Evolutionary conservation across 495 filamentous ascomycete genomes (phyloP).

Genomic region (Penicillium goetzii): DNA sequence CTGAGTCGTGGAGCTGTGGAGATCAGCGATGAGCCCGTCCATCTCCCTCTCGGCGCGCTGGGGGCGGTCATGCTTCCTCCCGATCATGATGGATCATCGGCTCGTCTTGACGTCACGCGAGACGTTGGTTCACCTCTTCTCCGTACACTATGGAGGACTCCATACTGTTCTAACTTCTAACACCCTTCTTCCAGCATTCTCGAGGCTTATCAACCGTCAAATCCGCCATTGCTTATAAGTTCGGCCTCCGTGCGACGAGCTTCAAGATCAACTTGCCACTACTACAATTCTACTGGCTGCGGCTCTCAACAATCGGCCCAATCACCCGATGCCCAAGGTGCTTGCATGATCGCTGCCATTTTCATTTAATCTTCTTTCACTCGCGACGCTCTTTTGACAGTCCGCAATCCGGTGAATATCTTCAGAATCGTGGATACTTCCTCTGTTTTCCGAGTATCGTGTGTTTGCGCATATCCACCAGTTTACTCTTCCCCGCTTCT

Average conservation of each 20-base stretch:
- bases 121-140: background rate
- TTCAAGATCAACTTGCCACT: slow-evolving; percentile 9
- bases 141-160: background rate
- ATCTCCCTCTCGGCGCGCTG: background rate
- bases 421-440: background rate
- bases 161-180: background rate
- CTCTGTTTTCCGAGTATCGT: background rate
- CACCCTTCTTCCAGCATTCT: background rate
- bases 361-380: slow-evolving; percentile 7
- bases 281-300: slow-evolving; percentile 9
- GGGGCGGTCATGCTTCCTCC: slow-evolving; percentile 7
- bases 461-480: background rate
- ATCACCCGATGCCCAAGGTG: slow-evolving; percentile 25
- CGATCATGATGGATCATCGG: slow-evolving; percentile 24
- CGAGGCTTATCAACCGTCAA: background rate
- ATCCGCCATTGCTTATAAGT: background rate
- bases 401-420: background rate
- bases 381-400: background rate
- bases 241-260: background rate
- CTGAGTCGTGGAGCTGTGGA: slow-evolving; percentile 7
- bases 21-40: background rate
- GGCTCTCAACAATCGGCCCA: slow-evolving; percentile 22
- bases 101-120: slow-evolving; percentile 37
- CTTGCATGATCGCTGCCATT: slow-evolving; percentile 13
- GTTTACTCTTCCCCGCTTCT: slow-evolving; percentile 11